Percentiles rank a stretch among this genome's conserved stretches.
Conservation (phyloP, 1,284 basidiomycete species). For the Rhodotorula sp. region DNA sequence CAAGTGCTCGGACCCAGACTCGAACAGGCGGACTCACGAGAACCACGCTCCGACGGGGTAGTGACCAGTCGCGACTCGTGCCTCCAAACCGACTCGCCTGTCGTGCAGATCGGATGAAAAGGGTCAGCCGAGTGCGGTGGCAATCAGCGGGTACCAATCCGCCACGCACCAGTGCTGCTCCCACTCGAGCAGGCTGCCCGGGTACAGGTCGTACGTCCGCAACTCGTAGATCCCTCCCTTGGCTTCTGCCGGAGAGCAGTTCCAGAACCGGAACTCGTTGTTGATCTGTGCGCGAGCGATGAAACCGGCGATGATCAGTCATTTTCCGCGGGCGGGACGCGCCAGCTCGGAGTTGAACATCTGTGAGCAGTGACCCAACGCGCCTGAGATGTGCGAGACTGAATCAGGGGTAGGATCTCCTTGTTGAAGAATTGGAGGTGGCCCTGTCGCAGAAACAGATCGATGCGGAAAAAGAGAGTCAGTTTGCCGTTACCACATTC, state of each 20-base stretch:
- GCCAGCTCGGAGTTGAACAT: no score
- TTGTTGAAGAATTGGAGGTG: constrained; percentile 67
- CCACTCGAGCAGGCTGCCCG: constrained; percentile 88
- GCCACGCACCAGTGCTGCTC: constrained; percentile 74
- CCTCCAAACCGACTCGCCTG: constrained; percentile 40
- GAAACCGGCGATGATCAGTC: no score
- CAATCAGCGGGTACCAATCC: no score
- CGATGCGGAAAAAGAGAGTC: background rate
- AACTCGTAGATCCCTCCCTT: constrained; percentile 88
- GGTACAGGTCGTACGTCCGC: constrained; percentile 67
- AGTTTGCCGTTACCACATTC: background rate
- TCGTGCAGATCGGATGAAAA: background rate
- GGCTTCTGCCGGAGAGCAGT: constrained; percentile 76
- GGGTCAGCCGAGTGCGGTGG: background rate
- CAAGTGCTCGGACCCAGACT: no score
- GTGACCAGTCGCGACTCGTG: constrained; percentile 40
- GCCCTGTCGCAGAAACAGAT: constrained; percentile 46
- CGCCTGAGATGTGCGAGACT: constrained; percentile 64
- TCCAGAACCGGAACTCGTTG: constrained; percentile 88
- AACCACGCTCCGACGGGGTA: constrained; percentile 8
- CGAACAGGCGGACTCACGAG: background rate
- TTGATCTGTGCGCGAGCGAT: constrained; percentile 48
- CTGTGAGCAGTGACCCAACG: background rate
- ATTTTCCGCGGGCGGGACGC: no score
- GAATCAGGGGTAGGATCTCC: constrained; percentile 37